Conservation (phyloP, 768 basidiomycete genomes). For the Tylopilus subfusipes region DNA sequence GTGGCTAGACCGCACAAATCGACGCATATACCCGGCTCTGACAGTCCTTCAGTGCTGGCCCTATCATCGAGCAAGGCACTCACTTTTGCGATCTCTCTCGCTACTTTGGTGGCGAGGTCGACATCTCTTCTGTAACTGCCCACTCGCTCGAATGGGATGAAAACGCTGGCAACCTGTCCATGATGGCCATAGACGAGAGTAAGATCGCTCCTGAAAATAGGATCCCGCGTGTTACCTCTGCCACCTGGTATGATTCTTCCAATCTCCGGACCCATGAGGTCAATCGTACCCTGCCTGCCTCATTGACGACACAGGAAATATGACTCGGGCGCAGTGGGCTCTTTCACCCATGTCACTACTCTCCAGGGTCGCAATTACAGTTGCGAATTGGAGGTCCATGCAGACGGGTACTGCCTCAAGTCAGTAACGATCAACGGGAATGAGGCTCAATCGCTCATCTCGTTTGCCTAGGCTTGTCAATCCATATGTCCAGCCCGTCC, state of each 20-base stretch:
- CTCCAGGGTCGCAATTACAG: slow-evolving; percentile 93
- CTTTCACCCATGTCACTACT: slow-evolving; percentile 84
- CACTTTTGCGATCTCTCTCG: slow-evolving; percentile 97
- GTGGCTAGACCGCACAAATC: slow-evolving; percentile 40
- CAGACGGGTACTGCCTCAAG: slow-evolving; percentile 90
- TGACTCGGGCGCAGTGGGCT: slow-evolving; percentile 89
- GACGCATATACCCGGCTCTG: background rate
- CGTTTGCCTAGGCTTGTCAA: slow-evolving; percentile 67
- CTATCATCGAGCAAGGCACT: slow-evolving; percentile 88
- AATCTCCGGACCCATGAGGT: slow-evolving; percentile 19
- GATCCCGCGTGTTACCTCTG: slow-evolving; percentile 90
- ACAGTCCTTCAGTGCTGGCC: slow-evolving; percentile 53
- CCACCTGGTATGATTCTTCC: slow-evolving; percentile 65
- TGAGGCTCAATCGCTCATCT: slow-evolving; percentile 5
- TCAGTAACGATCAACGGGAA: slow-evolving; percentile 31
- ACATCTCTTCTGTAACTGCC: slow-evolving; percentile 73
- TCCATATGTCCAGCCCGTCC: slow-evolving; percentile 88
- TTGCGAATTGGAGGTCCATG: slow-evolving; percentile 91
- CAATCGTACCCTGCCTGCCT: slow-evolving; percentile 13
- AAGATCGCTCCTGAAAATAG: slow-evolving; percentile 83
- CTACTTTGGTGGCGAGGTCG: slow-evolving; percentile 96
- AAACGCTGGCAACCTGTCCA: slow-evolving; percentile 78
- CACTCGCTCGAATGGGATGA: slow-evolving; percentile 94
- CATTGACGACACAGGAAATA: slow-evolving; percentile 69
- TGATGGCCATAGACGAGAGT: slow-evolving; percentile 79